Conservation (phyloP, 2,329 filamentous ascomycete species). For the Xylariaceae sp. region DNA sequence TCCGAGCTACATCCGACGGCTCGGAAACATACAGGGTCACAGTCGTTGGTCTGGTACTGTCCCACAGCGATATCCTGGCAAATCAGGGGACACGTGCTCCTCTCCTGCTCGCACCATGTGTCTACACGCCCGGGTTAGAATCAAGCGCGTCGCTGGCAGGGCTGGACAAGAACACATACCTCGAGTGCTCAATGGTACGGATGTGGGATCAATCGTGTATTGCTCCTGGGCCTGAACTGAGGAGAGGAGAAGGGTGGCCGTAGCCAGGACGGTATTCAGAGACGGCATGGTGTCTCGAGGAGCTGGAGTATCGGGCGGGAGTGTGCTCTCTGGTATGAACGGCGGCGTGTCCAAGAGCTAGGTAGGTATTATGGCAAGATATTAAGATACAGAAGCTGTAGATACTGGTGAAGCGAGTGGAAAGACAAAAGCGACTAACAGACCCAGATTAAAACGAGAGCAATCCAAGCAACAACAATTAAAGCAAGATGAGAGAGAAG, state of each 20-base stretch:
- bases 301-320: not conserved
- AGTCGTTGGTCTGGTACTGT: slow-evolving; percentile 58
- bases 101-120: slow-evolving; percentile 63
- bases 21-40: slow-evolving; percentile 54
- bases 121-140: slow-evolving; percentile 33
- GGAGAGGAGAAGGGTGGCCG: slow-evolving; percentile 50
- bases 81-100: slow-evolving; percentile 64
- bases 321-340: slow-evolving; percentile 1
- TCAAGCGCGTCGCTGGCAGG: not conserved
- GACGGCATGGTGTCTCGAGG: slow-evolving; percentile 46
- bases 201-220: slow-evolving; percentile 59
- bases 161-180: slow-evolving; percentile 41
- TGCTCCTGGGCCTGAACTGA: slow-evolving; percentile 47
- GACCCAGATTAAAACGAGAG: slow-evolving; percentile 15
- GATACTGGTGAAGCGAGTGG: slow-evolving; percentile 3
- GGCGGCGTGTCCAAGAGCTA: not conserved
- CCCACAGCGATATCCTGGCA: slow-evolving; percentile 57
- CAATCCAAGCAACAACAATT: not conserved
- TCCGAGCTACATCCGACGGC: not conserved
- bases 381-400: slow-evolving; percentile 17
- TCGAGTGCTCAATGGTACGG: slow-evolving; percentile 50
- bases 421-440: slow-evolving; percentile 9
- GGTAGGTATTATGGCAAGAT: slow-evolving; percentile 6
- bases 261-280: slow-evolving; percentile 50
- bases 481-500: slow-evolving; percentile 10